Evolutionary conservation across 2,329 filamentous ascomycete species (phyloP).

Genomic region (Metarhizium sp.): DNA sequence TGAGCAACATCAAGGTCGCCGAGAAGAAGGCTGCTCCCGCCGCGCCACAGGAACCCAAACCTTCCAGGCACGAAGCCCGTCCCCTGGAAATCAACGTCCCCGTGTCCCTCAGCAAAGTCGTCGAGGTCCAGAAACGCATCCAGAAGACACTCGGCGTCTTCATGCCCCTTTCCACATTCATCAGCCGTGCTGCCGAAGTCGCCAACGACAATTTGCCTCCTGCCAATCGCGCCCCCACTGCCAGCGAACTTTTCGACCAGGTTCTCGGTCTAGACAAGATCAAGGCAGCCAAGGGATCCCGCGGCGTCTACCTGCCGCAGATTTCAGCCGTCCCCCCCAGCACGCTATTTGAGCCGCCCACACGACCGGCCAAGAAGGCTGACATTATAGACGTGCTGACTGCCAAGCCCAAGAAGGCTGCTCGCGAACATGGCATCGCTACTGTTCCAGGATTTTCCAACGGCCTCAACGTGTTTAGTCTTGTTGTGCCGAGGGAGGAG

Average conservation of each 20-base stretch:
- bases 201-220: conserved; percentile 83
- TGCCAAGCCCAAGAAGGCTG: conserved; percentile 13
- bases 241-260: conserved; percentile 82
- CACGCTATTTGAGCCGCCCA: conserved; percentile 24
- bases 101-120: conserved; percentile 68
- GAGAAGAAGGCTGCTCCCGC: conserved; percentile 34
- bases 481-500: conserved; percentile 71
- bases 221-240: conserved; percentile 49
- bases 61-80: conserved; percentile 33
- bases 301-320: conserved; percentile 62
- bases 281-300: conserved; percentile 38
- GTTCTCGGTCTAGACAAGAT: conserved; percentile 60
- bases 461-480: conserved; percentile 68
- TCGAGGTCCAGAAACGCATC: conserved; percentile 73
- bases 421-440: conserved; percentile 15
- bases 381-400: conserved; percentile 80
- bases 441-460: conserved; percentile 37
- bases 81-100: conserved; percentile 58
- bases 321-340: conserved; percentile 48
- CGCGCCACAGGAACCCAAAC: conserved; percentile 27
- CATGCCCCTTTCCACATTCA: conserved; percentile 77
- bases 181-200: conserved; percentile 72
- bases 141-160: conserved; percentile 68
- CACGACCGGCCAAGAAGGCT: conserved; percentile 24
- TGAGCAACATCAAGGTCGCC: conserved; percentile 88